A percentile compares a stretch with the other conserved stretches of the same genome.
Conservation (phyloP, 805 yeast species). For the Metschnikowia lachancei region DNA sequence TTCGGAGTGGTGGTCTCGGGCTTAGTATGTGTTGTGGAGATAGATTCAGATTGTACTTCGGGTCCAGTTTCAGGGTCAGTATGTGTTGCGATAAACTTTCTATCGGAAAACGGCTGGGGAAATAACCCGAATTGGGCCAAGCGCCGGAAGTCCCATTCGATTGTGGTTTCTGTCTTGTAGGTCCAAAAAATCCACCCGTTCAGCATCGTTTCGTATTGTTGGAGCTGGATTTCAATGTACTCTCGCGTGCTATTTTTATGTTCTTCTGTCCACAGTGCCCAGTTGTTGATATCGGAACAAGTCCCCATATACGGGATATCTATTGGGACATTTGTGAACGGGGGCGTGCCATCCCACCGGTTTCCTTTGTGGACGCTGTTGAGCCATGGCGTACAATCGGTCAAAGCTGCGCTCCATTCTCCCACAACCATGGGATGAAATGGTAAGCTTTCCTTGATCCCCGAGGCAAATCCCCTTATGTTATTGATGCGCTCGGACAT, state of each 20-base stretch:
- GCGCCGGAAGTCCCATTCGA: slow-evolving; percentile 63
- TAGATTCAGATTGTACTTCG: too few species aligned
- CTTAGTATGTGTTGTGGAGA: too few species aligned
- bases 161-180: slow-evolving; percentile 61
- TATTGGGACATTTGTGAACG: slow-evolving; percentile 14
- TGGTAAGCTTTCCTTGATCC: slow-evolving; percentile 40
- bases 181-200: slow-evolving; percentile 73
- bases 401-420: slow-evolving; percentile 68
- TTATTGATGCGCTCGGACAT: slow-evolving; percentile 32
- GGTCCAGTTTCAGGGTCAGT: too few species aligned
- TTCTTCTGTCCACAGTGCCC: slow-evolving; percentile 34
- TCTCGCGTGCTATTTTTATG: slow-evolving; percentile 47
- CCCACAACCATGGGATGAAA: slow-evolving; percentile 77
- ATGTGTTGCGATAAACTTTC: slow-evolving; percentile 26
- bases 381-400: slow-evolving; percentile 36
- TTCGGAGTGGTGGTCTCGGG: too few species aligned
- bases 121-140: slow-evolving; percentile 51
- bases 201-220: slow-evolving; percentile 43
- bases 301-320: slow-evolving; percentile 32
- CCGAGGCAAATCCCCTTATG: slow-evolving; percentile 31
- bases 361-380: slow-evolving; percentile 15
- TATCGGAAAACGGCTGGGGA: slow-evolving; percentile 53
- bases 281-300: slow-evolving; percentile 43
- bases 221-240: slow-evolving; percentile 60
- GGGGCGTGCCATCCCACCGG: slow-evolving; percentile 17